phyloP scores from a whole-genome alignment of 768 basidiomycete genomes.

The Cyclocybe cylindracea region DNA sequence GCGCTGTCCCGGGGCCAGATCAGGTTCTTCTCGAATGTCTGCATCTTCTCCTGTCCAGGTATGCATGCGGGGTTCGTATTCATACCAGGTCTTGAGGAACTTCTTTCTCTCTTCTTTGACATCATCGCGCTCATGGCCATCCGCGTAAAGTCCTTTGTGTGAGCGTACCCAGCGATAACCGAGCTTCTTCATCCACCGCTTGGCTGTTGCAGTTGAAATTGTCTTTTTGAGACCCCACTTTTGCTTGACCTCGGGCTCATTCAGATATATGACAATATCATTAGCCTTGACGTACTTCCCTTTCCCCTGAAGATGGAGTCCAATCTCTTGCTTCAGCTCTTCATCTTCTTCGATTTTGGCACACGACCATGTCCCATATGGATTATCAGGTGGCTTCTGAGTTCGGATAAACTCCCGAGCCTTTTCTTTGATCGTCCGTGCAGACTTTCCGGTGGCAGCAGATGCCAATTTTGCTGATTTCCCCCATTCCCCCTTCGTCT shows the following conservation, averaged over 20 bases:
- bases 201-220: constrained; percentile 23
- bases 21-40: neutral
- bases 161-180: constrained; percentile 15
- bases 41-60: constrained; percentile 10
- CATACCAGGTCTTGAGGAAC: constrained; percentile 10
- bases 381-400: too few species aligned
- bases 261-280: too few species aligned
- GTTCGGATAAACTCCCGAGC: too few species aligned
- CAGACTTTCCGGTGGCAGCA: too few species aligned
- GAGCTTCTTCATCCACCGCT: constrained; percentile 16
- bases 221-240: constrained; percentile 9
- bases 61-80: neutral
- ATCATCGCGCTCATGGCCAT: constrained; percentile 34
- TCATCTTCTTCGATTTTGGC: too few species aligned
- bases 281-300: too few species aligned
- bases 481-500: too few species aligned
- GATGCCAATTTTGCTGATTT: too few species aligned
- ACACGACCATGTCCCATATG: too few species aligned
- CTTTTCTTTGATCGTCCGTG: too few species aligned
- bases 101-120: constrained; percentile 31
- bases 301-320: too few species aligned
- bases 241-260: neutral
- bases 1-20: neutral
- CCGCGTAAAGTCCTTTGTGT: constrained; percentile 20
- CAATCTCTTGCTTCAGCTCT: too few species aligned